Base-by-base conservation (phyloP, 768 basidiomycete species). In the Hortiboletus flavorubellus region DNA sequence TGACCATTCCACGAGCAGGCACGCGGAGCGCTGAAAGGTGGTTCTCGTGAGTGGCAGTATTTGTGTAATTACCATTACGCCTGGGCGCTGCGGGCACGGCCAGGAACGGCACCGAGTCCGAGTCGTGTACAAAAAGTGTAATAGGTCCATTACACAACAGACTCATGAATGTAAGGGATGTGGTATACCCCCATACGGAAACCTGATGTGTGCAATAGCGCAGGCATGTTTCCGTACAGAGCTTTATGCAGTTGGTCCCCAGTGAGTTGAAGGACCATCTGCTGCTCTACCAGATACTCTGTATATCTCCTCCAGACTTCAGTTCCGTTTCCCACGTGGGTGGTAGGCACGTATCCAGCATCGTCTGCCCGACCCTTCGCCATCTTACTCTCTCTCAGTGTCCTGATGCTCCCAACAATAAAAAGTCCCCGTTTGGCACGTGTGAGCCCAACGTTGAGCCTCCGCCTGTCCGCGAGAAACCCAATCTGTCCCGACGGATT, bases 381-480 rank as follows among this genome's bases (percentile, higher is more conserved):
- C 61, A 72, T 64, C 67, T 73, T 78, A 21, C 85, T 77, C 38
- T 75, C 73, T 57, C 75, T 73, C 53, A 92, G 73, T 15, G 91
- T 92, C 55, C 73, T 73, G 54, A 89, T 74, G 55, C 79, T 91
- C 35, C 92, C 91, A 4, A 93, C 76, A 10, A 94, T 80, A 64
- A 93, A 89, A 58, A 93, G 68, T n/a, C 87, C 91, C 55, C 92
- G 77, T 72, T 87, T 89, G 31, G 93, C 94, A 23, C 94, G 76
- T 48, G 94, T 97, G 53, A 97, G 75, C 2, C 93, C 94, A 29
- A 97, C 94, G 69, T 97, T 97, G 52, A 96, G 76, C 61, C 94
- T 71, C 58, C 93, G 76, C 63, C 85, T 78, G 72, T 97, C 93
- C 21, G 87, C 91, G 23, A 97, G 76, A 72, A 97, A 97, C 1